Conservation (phyloP, 169 alveolate genomes). For the Plasmodium vivax region DNA sequence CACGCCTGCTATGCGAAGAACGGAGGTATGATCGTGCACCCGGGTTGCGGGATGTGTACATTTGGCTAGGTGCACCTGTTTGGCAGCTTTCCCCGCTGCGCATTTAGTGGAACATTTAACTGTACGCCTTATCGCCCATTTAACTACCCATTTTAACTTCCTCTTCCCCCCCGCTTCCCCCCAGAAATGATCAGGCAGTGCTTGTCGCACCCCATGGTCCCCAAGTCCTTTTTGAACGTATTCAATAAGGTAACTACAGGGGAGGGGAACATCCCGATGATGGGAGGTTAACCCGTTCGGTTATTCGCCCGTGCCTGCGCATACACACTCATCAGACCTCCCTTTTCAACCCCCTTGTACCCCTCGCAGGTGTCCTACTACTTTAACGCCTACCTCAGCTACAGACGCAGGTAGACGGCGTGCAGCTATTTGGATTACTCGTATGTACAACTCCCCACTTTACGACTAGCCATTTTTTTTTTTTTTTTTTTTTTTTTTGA, state of each 20-base stretch:
- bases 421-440: neutral
- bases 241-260: constrained; percentile 53
- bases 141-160: neutral
- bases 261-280: neutral
- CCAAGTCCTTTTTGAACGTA: constrained; percentile 11
- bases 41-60: neutral
- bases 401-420: constrained; percentile 25
- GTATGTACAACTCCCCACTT: neutral
- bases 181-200: constrained; percentile 71
- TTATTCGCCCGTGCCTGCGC: neutral
- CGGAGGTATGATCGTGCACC: constrained; percentile 28
- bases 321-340: neutral
- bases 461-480: neutral
- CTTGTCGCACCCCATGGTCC: constrained; percentile 71
- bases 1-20: constrained; percentile 71
- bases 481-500: constrained; percentile 2
- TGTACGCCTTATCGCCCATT: neutral
- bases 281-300: neutral
- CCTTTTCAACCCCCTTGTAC: neutral
- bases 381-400: constrained; percentile 31
- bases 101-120: neutral
- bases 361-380: constrained; percentile 41
- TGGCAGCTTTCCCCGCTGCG: neutral
- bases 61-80: neutral
- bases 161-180: neutral